A percentile compares a stretch with the other conserved stretches of the same genome.
Evolutionary conservation across 768 basidiomycete genomes (phyloP).

Genomic region (Hericium rajendrae): DNA sequence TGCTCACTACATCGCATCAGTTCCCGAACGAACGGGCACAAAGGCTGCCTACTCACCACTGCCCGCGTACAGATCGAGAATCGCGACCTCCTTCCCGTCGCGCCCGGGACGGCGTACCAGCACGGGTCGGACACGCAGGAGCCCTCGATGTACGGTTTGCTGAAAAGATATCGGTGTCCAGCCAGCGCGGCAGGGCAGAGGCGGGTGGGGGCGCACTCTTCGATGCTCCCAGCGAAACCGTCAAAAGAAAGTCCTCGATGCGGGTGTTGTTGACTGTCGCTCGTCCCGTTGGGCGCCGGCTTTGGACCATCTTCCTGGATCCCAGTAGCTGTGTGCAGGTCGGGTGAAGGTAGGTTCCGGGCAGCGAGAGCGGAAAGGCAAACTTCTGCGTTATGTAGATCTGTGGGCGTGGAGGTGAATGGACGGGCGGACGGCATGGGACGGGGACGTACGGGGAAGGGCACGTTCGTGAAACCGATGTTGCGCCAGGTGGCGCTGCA

Average conservation of each 20-base stretch:
- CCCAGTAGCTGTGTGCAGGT: slow-evolving; percentile 43
- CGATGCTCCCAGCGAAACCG: neutral
- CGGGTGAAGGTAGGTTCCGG: neutral
- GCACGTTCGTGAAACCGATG: neutral
- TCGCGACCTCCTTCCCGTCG: slow-evolving; percentile 37
- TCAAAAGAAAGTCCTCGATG: neutral
- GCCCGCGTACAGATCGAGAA: slow-evolving; percentile 48
- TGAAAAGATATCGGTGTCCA: neutral
- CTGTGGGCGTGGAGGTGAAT: neutral
- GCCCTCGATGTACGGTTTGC: slow-evolving; percentile 33
- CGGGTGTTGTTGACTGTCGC: neutral
- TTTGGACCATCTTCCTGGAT: slow-evolving; percentile 39
- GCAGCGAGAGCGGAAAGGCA: neutral
- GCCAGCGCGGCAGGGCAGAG: neutral
- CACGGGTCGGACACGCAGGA: slow-evolving; percentile 51
- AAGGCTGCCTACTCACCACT: slow-evolving; percentile 31
- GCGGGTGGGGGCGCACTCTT: neutral
- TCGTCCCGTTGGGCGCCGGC: slow-evolving; percentile 26
- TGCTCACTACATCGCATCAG: neutral
- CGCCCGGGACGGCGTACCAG: slow-evolving; percentile 36
- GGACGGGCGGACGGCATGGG: neutral
- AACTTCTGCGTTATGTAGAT: neutral
- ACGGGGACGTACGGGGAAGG: neutral
- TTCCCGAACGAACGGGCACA: neutral
- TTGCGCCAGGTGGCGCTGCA: neutral